Evolutionary conservation across 139 green algal genomes (phyloP), one percentile per base, ranked within the genome.

Genomic region (Mychonastes homosphaera): DNA sequence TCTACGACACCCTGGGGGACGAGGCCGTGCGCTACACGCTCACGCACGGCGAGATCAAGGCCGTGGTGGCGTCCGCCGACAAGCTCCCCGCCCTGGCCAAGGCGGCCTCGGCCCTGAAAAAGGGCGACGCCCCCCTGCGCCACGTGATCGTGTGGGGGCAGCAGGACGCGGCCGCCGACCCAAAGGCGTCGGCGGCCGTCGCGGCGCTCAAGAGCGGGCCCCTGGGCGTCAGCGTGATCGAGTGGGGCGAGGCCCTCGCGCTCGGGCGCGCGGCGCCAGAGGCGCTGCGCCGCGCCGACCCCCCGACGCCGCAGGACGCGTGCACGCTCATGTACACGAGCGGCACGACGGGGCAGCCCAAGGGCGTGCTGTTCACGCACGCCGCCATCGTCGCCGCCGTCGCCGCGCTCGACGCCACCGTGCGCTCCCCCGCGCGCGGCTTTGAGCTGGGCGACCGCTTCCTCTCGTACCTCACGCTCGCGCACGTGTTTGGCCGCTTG

Each of bases 291-390:
- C n/a, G n/a, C n/a, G n/a, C n/a, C n/a, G n/a, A n/a, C n/a, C 73
- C 75, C 16, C 83, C 87, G n/a, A 74, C 67, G 56, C 50, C 79
- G 1, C 65, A 86, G 26, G 86, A 94, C 74, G 64, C 91, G n/a
- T 90, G 79, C 75, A 96, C 88, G 56, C 93, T 95, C 72, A 95
- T 95, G 87, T 92, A 95, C 79, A 95, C 88, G 10, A 79, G 53
- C n/a, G 88, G 87, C 46, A 95, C 87, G 18, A 94, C 87, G 13
- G 87, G 87, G 32, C 67, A 80, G 30, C 77, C 77, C 58, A 84
- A 93, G 79, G 87, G 87, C n/a, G 87, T 95, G 4, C 59, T 87
- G 70, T 44, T 95, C 4, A 84, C 63, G 9, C 87, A 95, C 70
- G 49, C 21, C 21, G 71, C 71, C 6, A 70, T 91, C 6, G 47